Evolutionary conservation across 1,139 yeast genomes (phyloP).

Genomic region (Nakaseomyces nivariensis): DNA sequence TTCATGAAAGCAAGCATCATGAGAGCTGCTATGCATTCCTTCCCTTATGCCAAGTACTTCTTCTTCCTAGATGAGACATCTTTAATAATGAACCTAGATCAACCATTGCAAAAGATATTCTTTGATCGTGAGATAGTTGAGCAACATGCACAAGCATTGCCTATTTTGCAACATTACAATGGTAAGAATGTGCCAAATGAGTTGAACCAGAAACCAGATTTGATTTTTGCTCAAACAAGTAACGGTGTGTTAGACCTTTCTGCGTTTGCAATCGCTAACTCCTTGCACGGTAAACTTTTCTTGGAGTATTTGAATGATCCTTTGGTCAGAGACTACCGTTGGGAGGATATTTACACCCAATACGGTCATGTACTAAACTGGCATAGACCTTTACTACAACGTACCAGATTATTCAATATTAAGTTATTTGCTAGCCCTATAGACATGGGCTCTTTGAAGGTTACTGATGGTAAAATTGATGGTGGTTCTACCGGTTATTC

Average conservation of each 20-base stretch:
- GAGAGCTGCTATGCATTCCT: slow-evolving; percentile 79
- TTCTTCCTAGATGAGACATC: slow-evolving; percentile 78
- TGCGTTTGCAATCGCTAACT: slow-evolving; percentile 61
- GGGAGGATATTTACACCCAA: slow-evolving; percentile 55
- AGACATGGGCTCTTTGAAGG: not conserved
- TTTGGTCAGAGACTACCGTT: slow-evolving; percentile 52
- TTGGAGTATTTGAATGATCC: slow-evolving; percentile 71
- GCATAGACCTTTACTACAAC: slow-evolving; percentile 76
- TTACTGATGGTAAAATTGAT: not conserved
- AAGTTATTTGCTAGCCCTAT: slow-evolving; percentile 32
- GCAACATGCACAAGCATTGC: slow-evolving; percentile 25
- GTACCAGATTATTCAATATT: slow-evolving; percentile 61
- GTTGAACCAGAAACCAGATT: not conserved
- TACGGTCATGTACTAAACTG: slow-evolving; percentile 83
- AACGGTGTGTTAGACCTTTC: slow-evolving; percentile 45
- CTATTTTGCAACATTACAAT: slow-evolving; percentile 1
- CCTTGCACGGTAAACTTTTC: slow-evolving; percentile 51
- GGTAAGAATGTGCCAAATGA: not conserved
- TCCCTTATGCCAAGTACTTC: slow-evolving; percentile 74
- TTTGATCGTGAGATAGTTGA: slow-evolving; percentile 48
- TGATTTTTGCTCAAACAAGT: not conserved
- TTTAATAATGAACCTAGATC: slow-evolving; percentile 53
- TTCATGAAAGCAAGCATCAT: slow-evolving; percentile 29
- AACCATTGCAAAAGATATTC: slow-evolving; percentile 48
- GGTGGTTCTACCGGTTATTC: not conserved